These are phyloP conservation scores for Rhodotorula babjevae DNA, from an alignment of 768 basidiomycete species.

Conservation along the genomic window DNA sequence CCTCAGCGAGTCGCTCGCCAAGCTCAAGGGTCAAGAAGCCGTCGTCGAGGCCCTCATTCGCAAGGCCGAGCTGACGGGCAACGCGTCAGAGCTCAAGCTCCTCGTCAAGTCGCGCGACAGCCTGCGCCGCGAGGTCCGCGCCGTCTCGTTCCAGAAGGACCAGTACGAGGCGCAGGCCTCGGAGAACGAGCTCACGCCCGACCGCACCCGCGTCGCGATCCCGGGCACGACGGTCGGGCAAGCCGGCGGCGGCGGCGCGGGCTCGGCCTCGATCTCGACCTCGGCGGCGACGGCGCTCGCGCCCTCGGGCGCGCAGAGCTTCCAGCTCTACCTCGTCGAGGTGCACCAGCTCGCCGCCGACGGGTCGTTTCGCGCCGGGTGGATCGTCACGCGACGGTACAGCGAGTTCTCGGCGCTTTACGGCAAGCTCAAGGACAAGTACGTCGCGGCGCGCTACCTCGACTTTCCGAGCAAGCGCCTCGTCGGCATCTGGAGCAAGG, in stretches of 20 bases:
- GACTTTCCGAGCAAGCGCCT: slow-evolving; percentile 94
- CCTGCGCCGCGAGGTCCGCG: slow-evolving; percentile 73
- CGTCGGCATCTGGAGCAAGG: slow-evolving; percentile 70
- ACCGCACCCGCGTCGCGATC: slow-evolving; percentile 77
- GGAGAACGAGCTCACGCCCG: slow-evolving; percentile 79
- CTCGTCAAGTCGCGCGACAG: slow-evolving; percentile 75
- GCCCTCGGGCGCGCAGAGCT: slow-evolving; percentile 38
- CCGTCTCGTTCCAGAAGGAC: slow-evolving; percentile 78
- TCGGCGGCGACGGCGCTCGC: too few relatives aligned
- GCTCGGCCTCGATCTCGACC: too few relatives aligned
- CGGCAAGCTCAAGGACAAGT: slow-evolving; percentile 73
- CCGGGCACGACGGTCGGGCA: slow-evolving; percentile 73
- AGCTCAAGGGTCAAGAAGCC: slow-evolving; percentile 71
- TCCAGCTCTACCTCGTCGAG: slow-evolving; percentile 66
- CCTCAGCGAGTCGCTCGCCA: slow-evolving; percentile 67
- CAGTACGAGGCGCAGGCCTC: slow-evolving; percentile 92
- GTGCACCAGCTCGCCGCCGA: slow-evolving; percentile 80
- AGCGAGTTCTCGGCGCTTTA: slow-evolving; percentile 92
- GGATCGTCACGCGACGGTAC: slow-evolving; percentile 89
- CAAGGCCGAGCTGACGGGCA: slow-evolving; percentile 90
- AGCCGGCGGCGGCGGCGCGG: slow-evolving; percentile 47
- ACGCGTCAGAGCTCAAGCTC: slow-evolving; percentile 74
- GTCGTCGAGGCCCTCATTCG: slow-evolving; percentile 84
- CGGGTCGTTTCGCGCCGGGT: slow-evolving; percentile 70
- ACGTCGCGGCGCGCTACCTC: slow-evolving; percentile 60